Percentiles rank a stretch among this genome's conserved stretches.
Evolutionary conservation across 2,329 filamentous ascomycete genomes (phyloP).

Genomic region (Chrysosporium keratinophilum): DNA sequence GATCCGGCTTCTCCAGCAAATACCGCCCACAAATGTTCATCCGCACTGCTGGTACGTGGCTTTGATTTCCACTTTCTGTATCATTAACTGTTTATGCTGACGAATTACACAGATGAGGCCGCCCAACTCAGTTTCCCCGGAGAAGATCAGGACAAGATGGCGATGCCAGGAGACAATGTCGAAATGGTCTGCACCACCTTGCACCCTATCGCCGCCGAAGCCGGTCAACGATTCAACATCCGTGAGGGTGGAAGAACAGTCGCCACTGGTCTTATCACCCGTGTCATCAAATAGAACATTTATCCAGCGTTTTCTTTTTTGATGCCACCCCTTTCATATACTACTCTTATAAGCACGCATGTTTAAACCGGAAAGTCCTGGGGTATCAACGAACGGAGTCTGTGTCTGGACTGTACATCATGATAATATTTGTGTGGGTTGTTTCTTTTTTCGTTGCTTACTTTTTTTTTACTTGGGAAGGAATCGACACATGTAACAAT

Average conservation of each 20-base stretch:
- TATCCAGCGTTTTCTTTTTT: slow-evolving; percentile 5
- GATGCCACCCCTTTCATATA: slow-evolving; percentile 2
- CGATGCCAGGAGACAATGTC: slow-evolving; percentile 98
- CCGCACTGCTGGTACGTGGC: slow-evolving; percentile 71
- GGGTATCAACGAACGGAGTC: slow-evolving; percentile 14
- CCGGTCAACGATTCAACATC: slow-evolving; percentile 93
- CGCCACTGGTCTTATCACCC: slow-evolving; percentile 71
- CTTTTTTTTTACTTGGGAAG: slow-evolving; percentile 2
- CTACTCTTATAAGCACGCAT: slow-evolving; percentile 9
- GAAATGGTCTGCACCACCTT: slow-evolving; percentile 89
- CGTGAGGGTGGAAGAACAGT: slow-evolving; percentile 91
- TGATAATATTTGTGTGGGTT: slow-evolving; percentile 12
- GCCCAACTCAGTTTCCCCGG: slow-evolving; percentile 79
- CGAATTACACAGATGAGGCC: slow-evolving; percentile 44
- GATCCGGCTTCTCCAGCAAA: slow-evolving; percentile 91
- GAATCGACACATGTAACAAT: slow-evolving; percentile 11
- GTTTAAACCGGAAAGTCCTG: slow-evolving; percentile 7
- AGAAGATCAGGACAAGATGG: slow-evolving; percentile 65
- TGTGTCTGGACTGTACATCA: slow-evolving; percentile 14
- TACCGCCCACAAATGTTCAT: slow-evolving; percentile 96
- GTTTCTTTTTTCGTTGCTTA: neutral
- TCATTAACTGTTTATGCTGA: neutral
- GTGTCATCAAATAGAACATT: slow-evolving; percentile 47
- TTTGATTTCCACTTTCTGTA: slow-evolving; percentile 9
- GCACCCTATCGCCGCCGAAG: slow-evolving; percentile 76